Evolutionary conservation across 257 asterid species (phyloP), one percentile per base, ranked within the genome.

Genomic region (Fraxinus quadrangulata): DNA sequence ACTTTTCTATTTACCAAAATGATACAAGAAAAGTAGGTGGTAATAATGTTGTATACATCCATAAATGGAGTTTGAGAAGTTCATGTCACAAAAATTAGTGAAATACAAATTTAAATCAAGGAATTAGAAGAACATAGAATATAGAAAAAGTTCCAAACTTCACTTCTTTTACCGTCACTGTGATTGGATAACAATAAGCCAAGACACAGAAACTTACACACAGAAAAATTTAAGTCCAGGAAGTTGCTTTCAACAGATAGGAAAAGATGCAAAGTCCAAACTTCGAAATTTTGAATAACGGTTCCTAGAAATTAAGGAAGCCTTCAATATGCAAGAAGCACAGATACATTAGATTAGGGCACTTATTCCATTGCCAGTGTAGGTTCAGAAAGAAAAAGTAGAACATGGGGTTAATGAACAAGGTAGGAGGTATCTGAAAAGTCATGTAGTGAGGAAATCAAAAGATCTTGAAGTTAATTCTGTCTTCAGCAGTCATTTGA

Each of bases 121-220:
- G 73, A 23, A 23, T 33, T 51, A 45, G 72, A 63, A 51, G 68
- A 24, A 61, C 24, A 61, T 61, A 61, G 14, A 61, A 24, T 6
- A 61, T 23, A 24, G 30, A 61, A 2, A 61, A 61, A 19, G 1
- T 61, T 23, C 17, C 1, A 21, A 24, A 24, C 30, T 61, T 61
- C 67, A 6, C 23, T 23, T 61, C 68, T 51, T 8, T 10, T 21
- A 7, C 68, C 68, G 23, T 10, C 68, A 87, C 91, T 85, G 84
- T 11, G 69, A 71, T 37, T 67, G 37, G 56, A 73, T 70, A 81
- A 70, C 75, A 67, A 70, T 78, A 80, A 61, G 71, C 78, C 75
- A 78, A 66, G 65, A 42, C 34, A 80, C 34, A 47, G 33, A 75
- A 21, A 40, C 12, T 10, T 26, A 39, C 33, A 14, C 67, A 67